A percentile compares a stretch with the other conserved stretches of the same genome.
These are phyloP conservation scores for Mycena galopus DNA, from an alignment of 768 basidiomycete genomes.

Conservation along the genomic window DNA sequence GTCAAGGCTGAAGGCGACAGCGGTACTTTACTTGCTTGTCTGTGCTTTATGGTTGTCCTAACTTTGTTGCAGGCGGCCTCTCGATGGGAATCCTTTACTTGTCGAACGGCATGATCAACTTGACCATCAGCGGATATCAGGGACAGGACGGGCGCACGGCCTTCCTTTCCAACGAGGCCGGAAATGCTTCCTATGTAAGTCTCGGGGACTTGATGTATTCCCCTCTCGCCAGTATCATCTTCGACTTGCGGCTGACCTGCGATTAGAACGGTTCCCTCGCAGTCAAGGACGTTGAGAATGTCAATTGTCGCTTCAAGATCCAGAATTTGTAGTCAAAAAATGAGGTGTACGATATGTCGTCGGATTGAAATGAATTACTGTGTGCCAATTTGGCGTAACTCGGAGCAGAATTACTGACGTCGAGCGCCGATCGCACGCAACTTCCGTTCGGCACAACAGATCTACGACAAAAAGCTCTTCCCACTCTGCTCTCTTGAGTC, in stretches of 20 bases:
- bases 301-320: slow-evolving; percentile 12
- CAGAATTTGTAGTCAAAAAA: slow-evolving; percentile 20
- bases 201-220: too few relatives aligned
- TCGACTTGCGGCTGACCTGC: too few relatives aligned
- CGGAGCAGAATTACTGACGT: too few relatives aligned
- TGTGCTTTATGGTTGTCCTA: background rate
- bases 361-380: too few relatives aligned
- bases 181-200: slow-evolving; percentile 5
- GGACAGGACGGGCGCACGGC: slow-evolving; percentile 21
- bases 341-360: background rate
- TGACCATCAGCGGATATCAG: slow-evolving; percentile 19
- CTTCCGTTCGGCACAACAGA: too few relatives aligned
- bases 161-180: slow-evolving; percentile 16
- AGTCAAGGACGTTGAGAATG: background rate
- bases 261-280: slow-evolving; percentile 12
- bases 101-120: background rate
- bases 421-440: too few relatives aligned
- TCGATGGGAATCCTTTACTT: slow-evolving; percentile 4
- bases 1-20: slow-evolving; percentile 15
- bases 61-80: slow-evolving; percentile 2
- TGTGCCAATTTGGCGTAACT: too few relatives aligned
- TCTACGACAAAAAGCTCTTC: too few relatives aligned
- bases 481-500: too few relatives aligned
- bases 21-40: background rate
- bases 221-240: too few relatives aligned